Base-by-base conservation (phyloP, 306 rosid species). In the Medicago arabica region DNA sequence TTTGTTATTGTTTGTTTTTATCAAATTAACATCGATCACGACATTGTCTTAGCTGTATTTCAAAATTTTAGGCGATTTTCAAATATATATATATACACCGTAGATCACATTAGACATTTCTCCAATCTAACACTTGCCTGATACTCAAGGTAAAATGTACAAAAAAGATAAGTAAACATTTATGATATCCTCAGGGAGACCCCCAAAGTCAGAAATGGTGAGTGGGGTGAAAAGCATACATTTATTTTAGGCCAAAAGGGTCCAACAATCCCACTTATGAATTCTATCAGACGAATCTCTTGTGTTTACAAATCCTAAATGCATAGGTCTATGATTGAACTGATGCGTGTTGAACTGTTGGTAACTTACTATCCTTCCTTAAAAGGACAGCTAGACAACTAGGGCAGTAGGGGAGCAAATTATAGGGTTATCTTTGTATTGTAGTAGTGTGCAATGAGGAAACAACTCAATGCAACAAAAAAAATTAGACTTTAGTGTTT, bases 391-490 rank as follows among this genome's bases (percentile, higher is more conserved):
- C 84, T 66, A 21, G 72, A 16, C 58, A n/a, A 51, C 59, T 17
- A 53, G 25, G 61, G 25, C 59, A 81, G 87, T 79, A 28, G 31
- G 31, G 31, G 31, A 28, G 4, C 3, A 28, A 28, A 28, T 28
- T 28, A 28, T 28, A 28, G 31, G 31, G 31, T 28, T 28, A 28
- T 28, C 31, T 28, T 28, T 3, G 31, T 4, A 28, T n/a, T n/a
- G n/a, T n/a, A n/a, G 2, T 25, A 25, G 68, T 34, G 84, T 74
- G 87, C 55, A 15, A 49, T 49, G 55, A 4, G 55, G 82, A 62
- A 77, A 81, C 87, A 85, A 53, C 89, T 91, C 89, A 86, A 86
- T 87, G 86, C 83, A 46, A n/a, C n/a, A n/a, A n/a, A n/a, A n/a
- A n/a, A 75, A 77, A 82, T 78, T 64, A 69, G 57, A 19, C 41